These are phyloP conservation scores for Aspergillus panamensis DNA, from an alignment of 495 filamentous ascomycete species.

Conservation along the genomic window DNA sequence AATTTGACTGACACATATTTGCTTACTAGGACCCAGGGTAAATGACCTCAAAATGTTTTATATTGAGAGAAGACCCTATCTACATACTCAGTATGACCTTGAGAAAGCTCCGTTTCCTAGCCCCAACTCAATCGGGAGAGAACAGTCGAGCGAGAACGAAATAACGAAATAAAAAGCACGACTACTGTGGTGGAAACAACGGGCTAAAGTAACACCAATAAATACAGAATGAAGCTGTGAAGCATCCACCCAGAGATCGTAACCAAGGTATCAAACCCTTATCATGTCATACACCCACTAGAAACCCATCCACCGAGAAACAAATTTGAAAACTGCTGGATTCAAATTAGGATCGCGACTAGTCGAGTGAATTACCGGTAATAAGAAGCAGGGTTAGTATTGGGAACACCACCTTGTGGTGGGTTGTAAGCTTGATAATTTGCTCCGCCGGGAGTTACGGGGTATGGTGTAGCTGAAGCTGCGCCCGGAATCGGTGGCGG, in stretches of 20 bases:
- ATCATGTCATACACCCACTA: conserved; percentile 2
- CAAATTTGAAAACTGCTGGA: neutral
- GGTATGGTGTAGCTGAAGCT: conserved; percentile 44
- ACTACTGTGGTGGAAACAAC: conserved; percentile 3
- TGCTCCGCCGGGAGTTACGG: conserved; percentile 32
- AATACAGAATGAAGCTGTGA: conserved; percentile 13
- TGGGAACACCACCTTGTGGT: conserved; percentile 31
- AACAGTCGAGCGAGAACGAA: neutral
- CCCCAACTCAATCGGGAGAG: neutral
- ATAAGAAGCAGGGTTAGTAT: conserved; percentile 42
- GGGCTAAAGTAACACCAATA: conserved; percentile 13
- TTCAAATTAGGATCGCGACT: neutral
- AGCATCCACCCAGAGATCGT: conserved; percentile 6
- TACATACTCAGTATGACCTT: neutral
- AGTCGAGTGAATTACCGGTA: conserved; percentile 33
- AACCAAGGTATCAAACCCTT: conserved; percentile 9
- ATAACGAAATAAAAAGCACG: neutral
- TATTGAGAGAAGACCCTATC: neutral
- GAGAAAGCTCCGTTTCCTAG: neutral
- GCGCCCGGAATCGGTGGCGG: conserved; percentile 42
- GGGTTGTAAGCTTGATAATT: conserved; percentile 55
- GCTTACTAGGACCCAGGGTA: no score
- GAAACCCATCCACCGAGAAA: neutral
- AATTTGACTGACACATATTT: no score
- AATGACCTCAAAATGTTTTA: no score